Evolutionary conservation across 371 early-diverging fungal species (phyloP).

Genomic region (Blakeslea trispora): DNA sequence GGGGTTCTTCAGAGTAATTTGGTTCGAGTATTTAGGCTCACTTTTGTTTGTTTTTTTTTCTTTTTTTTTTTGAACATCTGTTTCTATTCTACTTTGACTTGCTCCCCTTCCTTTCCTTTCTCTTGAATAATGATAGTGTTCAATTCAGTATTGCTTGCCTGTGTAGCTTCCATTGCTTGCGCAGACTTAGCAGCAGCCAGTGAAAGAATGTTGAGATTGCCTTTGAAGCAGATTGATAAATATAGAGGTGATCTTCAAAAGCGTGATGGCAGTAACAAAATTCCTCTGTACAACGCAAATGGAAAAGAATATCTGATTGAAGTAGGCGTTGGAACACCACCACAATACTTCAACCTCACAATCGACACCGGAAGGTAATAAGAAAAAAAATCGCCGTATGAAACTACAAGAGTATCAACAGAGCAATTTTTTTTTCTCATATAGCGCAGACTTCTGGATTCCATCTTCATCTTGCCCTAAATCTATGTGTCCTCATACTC

Average conservation of each 20-base stretch:
- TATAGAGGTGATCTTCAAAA: not conserved
- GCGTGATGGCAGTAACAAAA: constrained; percentile 2
- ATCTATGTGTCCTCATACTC: constrained; percentile 25
- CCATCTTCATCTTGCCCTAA: constrained; percentile 27
- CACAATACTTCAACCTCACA: constrained; percentile 28
- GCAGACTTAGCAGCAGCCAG: too few species aligned
- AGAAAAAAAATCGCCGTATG: not conserved
- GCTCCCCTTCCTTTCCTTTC: too few species aligned
- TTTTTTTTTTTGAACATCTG: too few species aligned
- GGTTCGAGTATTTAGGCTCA: too few species aligned
- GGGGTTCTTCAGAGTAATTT: too few species aligned
- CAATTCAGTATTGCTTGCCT: too few species aligned
- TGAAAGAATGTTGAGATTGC: too few species aligned
- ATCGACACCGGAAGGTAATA: constrained; percentile 42
- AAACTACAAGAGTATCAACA: not conserved
- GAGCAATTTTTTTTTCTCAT: not conserved
- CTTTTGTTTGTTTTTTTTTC: too few species aligned
- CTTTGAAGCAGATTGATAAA: too few species aligned
- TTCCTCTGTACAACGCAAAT: constrained; percentile 20
- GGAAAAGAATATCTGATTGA: constrained; percentile 25
- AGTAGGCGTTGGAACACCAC: constrained; percentile 36
- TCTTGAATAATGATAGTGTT: too few species aligned
- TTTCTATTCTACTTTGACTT: too few species aligned
- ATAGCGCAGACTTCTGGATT: constrained; percentile 37
- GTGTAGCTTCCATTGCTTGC: too few species aligned